A percentile compares a stretch with the other conserved stretches of the same genome.
phyloP scores from a whole-genome alignment of 352 stramenopile species.

The Phytophthora ohioensis region DNA sequence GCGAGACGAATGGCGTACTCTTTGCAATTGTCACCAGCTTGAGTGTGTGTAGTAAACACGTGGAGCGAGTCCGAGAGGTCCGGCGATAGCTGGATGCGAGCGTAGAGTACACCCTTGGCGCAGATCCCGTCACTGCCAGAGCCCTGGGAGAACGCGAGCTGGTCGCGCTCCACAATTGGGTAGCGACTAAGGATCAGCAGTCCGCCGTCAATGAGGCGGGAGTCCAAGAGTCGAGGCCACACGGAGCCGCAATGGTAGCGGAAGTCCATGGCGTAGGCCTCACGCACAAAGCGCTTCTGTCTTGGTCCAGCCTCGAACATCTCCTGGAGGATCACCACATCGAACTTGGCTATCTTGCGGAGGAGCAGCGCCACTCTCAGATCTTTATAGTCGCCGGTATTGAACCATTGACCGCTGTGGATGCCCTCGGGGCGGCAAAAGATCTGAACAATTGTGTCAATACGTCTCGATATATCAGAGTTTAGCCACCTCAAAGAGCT shows the following conservation, averaged over 20 bases:
- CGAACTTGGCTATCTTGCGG: slow-evolving; percentile 75
- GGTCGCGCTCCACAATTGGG: slow-evolving; percentile 76
- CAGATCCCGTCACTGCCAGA: slow-evolving; percentile 76
- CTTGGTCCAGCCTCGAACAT: slow-evolving; percentile 80
- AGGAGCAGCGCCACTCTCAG: slow-evolving; percentile 71
- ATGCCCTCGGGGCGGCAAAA: slow-evolving; percentile 82
- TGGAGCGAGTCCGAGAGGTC: slow-evolving; percentile 76
- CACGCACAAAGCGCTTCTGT: slow-evolving; percentile 63
- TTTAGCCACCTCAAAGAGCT: slow-evolving; percentile 3
- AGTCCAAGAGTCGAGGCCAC: slow-evolving; percentile 62
- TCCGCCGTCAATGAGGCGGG: slow-evolving; percentile 74
- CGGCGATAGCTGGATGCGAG: slow-evolving; percentile 75
- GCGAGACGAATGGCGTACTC: slow-evolving; percentile 64
- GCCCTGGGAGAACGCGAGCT: slow-evolving; percentile 65
- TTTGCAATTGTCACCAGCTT: slow-evolving; percentile 62
- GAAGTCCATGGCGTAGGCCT: slow-evolving; percentile 69
- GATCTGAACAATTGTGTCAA: slow-evolving; percentile 49
- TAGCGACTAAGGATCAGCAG: slow-evolving; percentile 87
- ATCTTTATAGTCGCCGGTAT: slow-evolving; percentile 79
- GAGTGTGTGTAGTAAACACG: slow-evolving; percentile 89
- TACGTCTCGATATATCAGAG: slow-evolving; percentile 8
- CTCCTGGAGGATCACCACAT: slow-evolving; percentile 81
- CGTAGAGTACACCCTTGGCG: slow-evolving; percentile 81
- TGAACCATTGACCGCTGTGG: slow-evolving; percentile 79
- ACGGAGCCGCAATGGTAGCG: slow-evolving; percentile 81